phyloP scores from a whole-genome alignment of 345 rosid species.

The Garcia nutans region DNA sequence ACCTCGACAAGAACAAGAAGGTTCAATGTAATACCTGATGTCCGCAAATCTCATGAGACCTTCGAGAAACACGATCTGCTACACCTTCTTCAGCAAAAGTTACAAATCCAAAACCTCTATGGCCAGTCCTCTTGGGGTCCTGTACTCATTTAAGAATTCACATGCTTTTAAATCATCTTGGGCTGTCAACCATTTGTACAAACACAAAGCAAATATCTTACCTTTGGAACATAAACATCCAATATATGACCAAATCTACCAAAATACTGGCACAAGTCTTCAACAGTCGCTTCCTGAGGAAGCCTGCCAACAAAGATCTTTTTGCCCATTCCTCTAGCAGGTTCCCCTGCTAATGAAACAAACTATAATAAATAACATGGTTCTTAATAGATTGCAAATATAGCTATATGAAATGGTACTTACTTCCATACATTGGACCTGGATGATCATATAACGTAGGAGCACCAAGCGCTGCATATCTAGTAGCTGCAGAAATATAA shows the following conservation, averaged over 20 bases:
- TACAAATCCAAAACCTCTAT: slow-evolving; percentile 95
- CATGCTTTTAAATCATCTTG: slow-evolving; percentile 1
- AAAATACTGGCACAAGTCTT: slow-evolving; percentile 84
- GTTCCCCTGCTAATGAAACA: slow-evolving; percentile 56
- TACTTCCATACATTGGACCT: slow-evolving; percentile 77
- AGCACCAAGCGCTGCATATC: slow-evolving; percentile 93
- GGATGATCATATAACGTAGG: slow-evolving; percentile 94
- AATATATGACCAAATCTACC: slow-evolving; percentile 88
- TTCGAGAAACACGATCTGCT: slow-evolving; percentile 88
- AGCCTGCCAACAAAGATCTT: slow-evolving; percentile 97
- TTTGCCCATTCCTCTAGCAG: slow-evolving; percentile 73
- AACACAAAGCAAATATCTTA: slow-evolving; percentile 17
- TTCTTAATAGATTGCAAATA: background rate
- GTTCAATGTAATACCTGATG: slow-evolving; percentile 61
- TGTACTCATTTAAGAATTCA: slow-evolving; percentile 25
- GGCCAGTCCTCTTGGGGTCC: slow-evolving; percentile 96
- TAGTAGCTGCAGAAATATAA: slow-evolving; percentile 93
- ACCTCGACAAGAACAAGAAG: background rate
- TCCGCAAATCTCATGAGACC: slow-evolving; percentile 95
- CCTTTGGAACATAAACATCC: slow-evolving; percentile 90
- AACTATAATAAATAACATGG: background rate
- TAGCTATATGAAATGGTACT: slow-evolving; percentile 24
- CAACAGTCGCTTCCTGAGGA: slow-evolving; percentile 88
- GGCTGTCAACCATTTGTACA: background rate
- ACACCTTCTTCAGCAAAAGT: slow-evolving; percentile 94